Evolutionary conservation across 352 stramenopile genomes (phyloP), one percentile per base, ranked within the genome.

Genomic region (Phytophthora meadii): DNA sequence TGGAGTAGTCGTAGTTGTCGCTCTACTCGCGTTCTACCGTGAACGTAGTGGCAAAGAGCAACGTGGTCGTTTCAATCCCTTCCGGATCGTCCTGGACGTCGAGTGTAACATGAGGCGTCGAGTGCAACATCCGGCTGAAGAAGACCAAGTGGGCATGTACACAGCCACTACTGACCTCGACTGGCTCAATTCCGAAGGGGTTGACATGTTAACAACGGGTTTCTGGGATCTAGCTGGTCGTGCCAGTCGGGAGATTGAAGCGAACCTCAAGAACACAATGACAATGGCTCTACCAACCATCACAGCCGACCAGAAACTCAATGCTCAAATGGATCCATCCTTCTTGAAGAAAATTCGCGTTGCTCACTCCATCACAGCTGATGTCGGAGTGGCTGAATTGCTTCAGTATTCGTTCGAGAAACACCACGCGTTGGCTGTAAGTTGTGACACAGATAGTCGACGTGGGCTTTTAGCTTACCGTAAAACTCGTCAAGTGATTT

Each of bases 201-300:
- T 85, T 1, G 57, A 75, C 28, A 68, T 82, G 59, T 27, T 73
- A 8, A 70, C 40, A 1, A 61, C 64, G 3, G 47, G 68, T 4
- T 87, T 89, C 63, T 89, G 77, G 80, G 71, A 85, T 53, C 45
- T 85, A 24, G 75, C 77, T 10, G 72, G 74, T 34, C 62, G 55
- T 15, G 57, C 66, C 9, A 57, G 36, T 42, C 47, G 60, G 2
- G 66, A 75, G 32, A 57, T 75, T n/a, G 52, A 70, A 3, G 49
- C 46, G 15, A 65, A 54, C 3, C 30, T 75, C 25, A 84, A 75
- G 48, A 61, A 76, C 30, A 64, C 79, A 2, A 44, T 77, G 15
- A 34, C 19, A 10, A 70, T 74, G 51, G 59, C 69, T 10, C 11
- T 74, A 17, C 65, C 68, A 3, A 68, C 68, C 1, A 72, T 80